phyloP scores from a whole-genome alignment of 148 eudicot genomes.

The Cornus suecica region DNA sequence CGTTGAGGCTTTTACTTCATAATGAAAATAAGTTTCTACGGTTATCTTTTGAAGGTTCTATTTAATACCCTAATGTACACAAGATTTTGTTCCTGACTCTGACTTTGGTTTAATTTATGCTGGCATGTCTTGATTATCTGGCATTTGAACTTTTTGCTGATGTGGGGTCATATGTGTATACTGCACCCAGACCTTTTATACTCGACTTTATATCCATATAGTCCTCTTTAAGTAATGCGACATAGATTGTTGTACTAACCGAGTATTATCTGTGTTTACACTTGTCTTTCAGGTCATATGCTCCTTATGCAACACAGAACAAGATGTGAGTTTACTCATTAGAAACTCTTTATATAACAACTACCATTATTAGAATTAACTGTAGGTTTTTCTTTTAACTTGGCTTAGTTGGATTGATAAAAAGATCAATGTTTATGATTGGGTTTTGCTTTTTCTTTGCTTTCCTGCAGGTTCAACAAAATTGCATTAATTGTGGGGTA shows the following conservation, averaged over 20 bases:
- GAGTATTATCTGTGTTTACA: neutral
- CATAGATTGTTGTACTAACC: neutral
- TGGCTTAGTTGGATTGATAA: neutral
- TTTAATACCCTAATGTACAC: too few relatives aligned
- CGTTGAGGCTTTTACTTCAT: too few relatives aligned
- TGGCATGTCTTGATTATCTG: neutral
- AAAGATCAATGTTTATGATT: neutral
- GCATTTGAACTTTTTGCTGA: neutral
- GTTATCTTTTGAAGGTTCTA: neutral
- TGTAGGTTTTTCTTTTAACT: neutral
- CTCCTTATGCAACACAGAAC: slow-evolving; percentile 71
- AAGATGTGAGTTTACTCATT: slow-evolving; percentile 57
- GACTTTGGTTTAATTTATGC: too few relatives aligned
- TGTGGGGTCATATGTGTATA: too few relatives aligned
- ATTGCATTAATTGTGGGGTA: slow-evolving; percentile 57
- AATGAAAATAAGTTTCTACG: too few relatives aligned
- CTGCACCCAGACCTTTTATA: too few relatives aligned
- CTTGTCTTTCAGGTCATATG: slow-evolving; percentile 58
- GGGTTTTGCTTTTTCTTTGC: neutral
- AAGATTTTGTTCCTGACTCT: neutral
- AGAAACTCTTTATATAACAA: neutral
- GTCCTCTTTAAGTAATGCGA: neutral
- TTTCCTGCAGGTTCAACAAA: slow-evolving; percentile 55
- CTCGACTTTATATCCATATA: neutral
- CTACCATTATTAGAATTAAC: neutral